Conservation (phyloP, 208 protist genomes). For the Acanthamoeba lenticulata region DNA sequence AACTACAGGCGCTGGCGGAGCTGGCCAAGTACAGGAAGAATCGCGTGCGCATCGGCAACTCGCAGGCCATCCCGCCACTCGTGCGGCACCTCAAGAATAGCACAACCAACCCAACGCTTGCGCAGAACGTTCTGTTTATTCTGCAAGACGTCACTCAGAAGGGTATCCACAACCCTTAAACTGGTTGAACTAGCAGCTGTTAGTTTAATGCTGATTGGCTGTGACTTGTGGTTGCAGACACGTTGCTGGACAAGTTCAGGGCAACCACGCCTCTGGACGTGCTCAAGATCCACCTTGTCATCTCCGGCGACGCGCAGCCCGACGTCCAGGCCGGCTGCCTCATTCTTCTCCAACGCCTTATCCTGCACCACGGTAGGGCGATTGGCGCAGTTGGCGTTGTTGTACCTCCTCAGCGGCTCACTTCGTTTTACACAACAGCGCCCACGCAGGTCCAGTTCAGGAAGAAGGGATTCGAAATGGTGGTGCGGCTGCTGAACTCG, state of each 20-base stretch:
- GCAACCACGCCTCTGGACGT: not conserved
- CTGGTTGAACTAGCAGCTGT: not conserved
- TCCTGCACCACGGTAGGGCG: not conserved
- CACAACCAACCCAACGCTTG: not conserved
- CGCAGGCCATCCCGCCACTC: constrained; percentile 5
- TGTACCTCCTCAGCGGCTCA: not conserved
- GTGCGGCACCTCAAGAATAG: not conserved
- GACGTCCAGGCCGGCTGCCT: not conserved
- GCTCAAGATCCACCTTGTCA: not conserved
- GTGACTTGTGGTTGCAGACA: not conserved
- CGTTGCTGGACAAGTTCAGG: not conserved
- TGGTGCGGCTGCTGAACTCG: not conserved
- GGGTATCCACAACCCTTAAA: not conserved
- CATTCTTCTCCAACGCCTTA: not conserved
- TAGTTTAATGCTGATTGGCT: not conserved
- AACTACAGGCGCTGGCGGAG: not conserved
- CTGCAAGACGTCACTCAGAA: not conserved
- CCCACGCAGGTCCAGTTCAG: not conserved
- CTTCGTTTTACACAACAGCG: not conserved
- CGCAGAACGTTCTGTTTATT: not conserved
- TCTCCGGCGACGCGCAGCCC: not conserved
- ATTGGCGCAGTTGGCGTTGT: not conserved
- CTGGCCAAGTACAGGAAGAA: constrained; percentile 36
- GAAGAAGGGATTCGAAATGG: constrained; percentile 3
- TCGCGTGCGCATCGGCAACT: constrained; percentile 13